These are phyloP conservation scores for Candida sanyiensis DNA, from an alignment of 805 yeast genomes.

Conservation along the genomic window DNA sequence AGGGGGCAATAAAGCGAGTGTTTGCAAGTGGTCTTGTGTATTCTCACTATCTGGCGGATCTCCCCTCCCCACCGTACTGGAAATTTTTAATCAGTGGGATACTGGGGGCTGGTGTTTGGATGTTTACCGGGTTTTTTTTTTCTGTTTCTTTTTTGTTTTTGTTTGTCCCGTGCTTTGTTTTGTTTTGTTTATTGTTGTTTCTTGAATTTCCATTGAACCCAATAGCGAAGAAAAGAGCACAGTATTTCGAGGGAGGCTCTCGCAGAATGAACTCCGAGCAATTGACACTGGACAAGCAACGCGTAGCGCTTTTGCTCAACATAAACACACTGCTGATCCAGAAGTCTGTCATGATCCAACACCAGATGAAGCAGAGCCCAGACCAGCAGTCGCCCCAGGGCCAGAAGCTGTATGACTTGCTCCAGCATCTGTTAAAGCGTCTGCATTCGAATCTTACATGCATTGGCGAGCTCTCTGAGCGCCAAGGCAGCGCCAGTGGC, in stretches of 20 bases:
- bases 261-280: conserved; percentile 16
- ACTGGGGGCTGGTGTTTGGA: conserved; percentile 2
- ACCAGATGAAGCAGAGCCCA: conserved; percentile 18
- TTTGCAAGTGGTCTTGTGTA: too few relatives aligned
- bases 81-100: too few relatives aligned
- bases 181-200: too few relatives aligned
- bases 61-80: too few relatives aligned
- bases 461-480: conserved; percentile 26
- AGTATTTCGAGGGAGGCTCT: not conserved
- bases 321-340: conserved; percentile 25
- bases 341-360: conserved; percentile 22
- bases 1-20: not conserved
- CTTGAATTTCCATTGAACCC: not conserved
- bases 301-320: conserved; percentile 20
- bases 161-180: too few relatives aligned
- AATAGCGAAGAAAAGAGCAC: not conserved
- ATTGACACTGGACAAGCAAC: conserved; percentile 19
- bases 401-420: conserved; percentile 18
- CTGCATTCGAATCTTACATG: conserved; percentile 26
- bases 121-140: not conserved
- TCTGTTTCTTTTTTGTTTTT: too few relatives aligned
- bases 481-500: conserved; percentile 19
- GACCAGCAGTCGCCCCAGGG: conserved; percentile 10
- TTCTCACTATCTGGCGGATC: not conserved
- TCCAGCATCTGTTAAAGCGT: conserved; percentile 24